Percentiles rank a stretch among this genome's conserved stretches.
phyloP scores from a whole-genome alignment of 306 rosid genomes.

The Astragalus membranaceus region DNA sequence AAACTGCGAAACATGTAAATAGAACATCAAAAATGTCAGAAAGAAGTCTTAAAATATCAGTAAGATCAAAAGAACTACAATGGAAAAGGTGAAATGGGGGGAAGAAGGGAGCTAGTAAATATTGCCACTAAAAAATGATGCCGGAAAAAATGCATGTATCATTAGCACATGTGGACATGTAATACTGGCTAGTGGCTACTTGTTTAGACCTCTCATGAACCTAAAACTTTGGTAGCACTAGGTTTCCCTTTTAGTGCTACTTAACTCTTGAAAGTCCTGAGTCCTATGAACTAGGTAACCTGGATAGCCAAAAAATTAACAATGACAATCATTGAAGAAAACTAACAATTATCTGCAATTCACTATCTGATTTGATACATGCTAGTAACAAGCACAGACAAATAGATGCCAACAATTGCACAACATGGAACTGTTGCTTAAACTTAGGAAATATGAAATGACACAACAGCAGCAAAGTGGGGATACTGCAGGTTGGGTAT shows the following conservation, averaged over 20 bases:
- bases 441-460: background rate
- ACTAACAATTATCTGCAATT: background rate
- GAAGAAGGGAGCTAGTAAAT: background rate
- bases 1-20: conserved; percentile 1
- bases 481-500: background rate
- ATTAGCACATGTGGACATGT: background rate
- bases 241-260: background rate
- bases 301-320: background rate
- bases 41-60: background rate
- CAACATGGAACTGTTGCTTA: background rate
- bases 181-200: background rate
- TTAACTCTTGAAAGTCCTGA: background rate
- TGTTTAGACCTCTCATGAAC: background rate
- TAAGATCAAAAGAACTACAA: background rate
- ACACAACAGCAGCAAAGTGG: background rate
- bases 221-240: background rate
- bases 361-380: background rate
- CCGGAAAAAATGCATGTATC: background rate
- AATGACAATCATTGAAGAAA: background rate
- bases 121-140: background rate
- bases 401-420: background rate
- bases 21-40: background rate
- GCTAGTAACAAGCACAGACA: background rate
- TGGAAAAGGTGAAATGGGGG: background rate
- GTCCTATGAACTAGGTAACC: background rate